Evolutionary conservation across 1,284 basidiomycete genomes (phyloP).

Genomic region (Apiotrichum mycotoxinovorans): DNA sequence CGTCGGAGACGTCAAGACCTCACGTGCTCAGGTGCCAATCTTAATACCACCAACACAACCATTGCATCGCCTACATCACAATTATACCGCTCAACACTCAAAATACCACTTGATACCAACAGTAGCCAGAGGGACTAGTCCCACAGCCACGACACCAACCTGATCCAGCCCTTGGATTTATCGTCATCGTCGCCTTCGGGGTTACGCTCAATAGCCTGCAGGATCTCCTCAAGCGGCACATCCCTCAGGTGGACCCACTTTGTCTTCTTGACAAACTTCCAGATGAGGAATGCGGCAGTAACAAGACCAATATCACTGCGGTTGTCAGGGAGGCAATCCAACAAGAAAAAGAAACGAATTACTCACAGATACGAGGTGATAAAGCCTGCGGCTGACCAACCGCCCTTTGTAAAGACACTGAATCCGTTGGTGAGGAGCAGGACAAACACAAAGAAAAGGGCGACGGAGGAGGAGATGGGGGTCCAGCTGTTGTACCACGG

Average conservation of each 20-base stretch:
- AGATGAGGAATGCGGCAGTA: constrained; percentile 12
- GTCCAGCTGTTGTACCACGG: constrained; percentile 32
- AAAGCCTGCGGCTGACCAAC: constrained; percentile 20
- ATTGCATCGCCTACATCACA: no score
- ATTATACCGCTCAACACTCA: no score
- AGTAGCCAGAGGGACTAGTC: constrained; percentile 13
- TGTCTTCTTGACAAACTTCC: constrained; percentile 23
- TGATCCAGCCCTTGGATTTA: constrained; percentile 5
- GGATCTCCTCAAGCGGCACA: constrained; percentile 22
- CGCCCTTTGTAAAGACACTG: constrained; percentile 23
- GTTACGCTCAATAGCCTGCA: constrained; percentile 15
- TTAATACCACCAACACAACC: no score
- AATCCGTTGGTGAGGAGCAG: constrained; percentile 27
- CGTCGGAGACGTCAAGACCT: no score
- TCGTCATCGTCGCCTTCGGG: constrained; percentile 14
- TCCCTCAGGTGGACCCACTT: constrained; percentile 17
- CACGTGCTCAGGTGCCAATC: no score
- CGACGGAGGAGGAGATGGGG: constrained; percentile 21
- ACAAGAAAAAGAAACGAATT: not conserved
- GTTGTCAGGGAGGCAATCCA: not conserved
- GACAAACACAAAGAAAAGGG: constrained; percentile 16
- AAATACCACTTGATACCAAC: no score
- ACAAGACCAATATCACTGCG: constrained; percentile 28
- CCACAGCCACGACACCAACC: constrained; percentile 24
- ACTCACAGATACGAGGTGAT: constrained; percentile 26